Percentiles rank a stretch among this genome's conserved stretches.
Conservation (phyloP, 192 early-diverging fungal species). For the Linnemannia elongata region DNA sequence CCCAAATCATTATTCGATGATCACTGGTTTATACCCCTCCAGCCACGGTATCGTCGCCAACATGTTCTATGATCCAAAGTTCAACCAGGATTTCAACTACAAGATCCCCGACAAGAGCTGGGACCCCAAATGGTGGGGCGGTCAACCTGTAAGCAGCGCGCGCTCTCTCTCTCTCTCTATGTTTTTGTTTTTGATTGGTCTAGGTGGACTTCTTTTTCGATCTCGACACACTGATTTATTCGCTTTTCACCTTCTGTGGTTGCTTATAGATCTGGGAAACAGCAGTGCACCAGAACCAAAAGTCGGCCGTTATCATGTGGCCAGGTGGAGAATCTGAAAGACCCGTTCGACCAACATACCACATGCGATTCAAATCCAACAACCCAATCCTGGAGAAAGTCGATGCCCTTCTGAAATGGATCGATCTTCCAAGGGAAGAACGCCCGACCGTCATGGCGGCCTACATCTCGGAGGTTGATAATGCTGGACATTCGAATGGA, state of each 20-base stretch:
- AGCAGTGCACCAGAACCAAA: constrained; percentile 76
- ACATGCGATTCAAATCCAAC: constrained; percentile 64
- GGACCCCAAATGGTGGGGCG: constrained; percentile 89
- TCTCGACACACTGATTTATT: constrained; percentile 3
- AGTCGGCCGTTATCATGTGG: constrained; percentile 90
- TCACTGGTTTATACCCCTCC: constrained; percentile 94
- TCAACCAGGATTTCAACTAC: constrained; percentile 85
- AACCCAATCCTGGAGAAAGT: constrained; percentile 68
- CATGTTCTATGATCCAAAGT: constrained; percentile 80
- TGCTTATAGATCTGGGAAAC: constrained; percentile 85
- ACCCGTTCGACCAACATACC: constrained; percentile 73
- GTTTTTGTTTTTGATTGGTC: constrained; percentile 16
- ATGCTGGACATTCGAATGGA: constrained; percentile 80
- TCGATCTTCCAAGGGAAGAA: constrained; percentile 76
- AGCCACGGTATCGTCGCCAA: constrained; percentile 93
- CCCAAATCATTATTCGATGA: constrained; percentile 94
- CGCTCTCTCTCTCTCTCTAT: not conserved
- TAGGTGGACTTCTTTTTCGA: not conserved
- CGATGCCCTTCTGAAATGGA: constrained; percentile 76
- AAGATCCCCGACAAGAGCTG: constrained; percentile 70
- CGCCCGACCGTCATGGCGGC: constrained; percentile 83
- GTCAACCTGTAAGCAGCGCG: constrained; percentile 85
- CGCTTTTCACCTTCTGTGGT: not conserved
- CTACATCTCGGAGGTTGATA: constrained; percentile 88
- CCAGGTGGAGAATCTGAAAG: constrained; percentile 80